These are phyloP conservation scores for Helichrysum umbraculigerum DNA, from an alignment of 129 eudicot genomes.

Conservation along the genomic window DNA sequence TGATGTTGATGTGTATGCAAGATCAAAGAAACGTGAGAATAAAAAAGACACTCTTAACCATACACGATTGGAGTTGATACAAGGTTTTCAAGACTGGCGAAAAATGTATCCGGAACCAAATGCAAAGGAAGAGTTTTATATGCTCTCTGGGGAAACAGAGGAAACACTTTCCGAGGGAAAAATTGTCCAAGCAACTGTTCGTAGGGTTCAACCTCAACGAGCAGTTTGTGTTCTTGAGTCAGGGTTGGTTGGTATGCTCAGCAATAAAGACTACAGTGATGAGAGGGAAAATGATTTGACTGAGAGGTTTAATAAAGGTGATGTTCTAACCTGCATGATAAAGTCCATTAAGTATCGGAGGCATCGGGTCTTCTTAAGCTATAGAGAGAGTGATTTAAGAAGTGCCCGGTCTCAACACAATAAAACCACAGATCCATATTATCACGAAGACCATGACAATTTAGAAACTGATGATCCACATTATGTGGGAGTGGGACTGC, in stretches of 20 bases:
- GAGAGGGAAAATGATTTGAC: conserved; percentile 78
- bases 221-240: conserved; percentile 76
- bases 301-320: conserved; percentile 81
- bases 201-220: conserved; percentile 73
- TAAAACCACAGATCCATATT: conserved; percentile 57
- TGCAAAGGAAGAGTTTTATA: conserved; percentile 68
- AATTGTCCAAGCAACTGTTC: conserved; percentile 83
- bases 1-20: conserved; percentile 56
- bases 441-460: conserved; percentile 67
- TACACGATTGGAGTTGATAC: conserved; percentile 69
- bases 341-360: conserved; percentile 52
- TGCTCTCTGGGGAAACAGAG: conserved; percentile 87
- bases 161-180: conserved; percentile 78
- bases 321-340: conserved; percentile 67
- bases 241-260: conserved; percentile 74
- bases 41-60: conserved; percentile 61
- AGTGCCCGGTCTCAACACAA: conserved; percentile 38
- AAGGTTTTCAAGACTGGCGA: conserved; percentile 92
- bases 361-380: conserved; percentile 63
- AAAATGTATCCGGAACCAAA: conserved; percentile 50
- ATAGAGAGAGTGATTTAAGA: conserved; percentile 78
- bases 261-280: conserved; percentile 74
- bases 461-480: conserved; percentile 64
- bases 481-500: conserved; percentile 51
- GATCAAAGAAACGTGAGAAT: conserved; percentile 46